Conservation (phyloP, 1,284 basidiomycete genomes). For the Sporisorium iseilematis-ciliati region DNA sequence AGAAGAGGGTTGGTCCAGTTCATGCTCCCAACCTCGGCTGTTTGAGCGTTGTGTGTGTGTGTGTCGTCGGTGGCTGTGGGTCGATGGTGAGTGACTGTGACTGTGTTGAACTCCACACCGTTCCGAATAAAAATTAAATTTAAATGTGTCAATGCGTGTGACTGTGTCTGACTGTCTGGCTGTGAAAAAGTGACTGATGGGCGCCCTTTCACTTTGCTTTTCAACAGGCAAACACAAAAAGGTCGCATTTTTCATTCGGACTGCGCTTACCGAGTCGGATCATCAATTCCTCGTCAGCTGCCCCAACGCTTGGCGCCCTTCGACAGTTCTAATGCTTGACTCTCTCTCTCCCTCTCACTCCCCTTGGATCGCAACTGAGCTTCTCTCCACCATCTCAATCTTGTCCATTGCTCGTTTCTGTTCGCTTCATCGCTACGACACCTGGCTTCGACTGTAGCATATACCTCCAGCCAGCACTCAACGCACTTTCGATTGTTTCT, state of each 20-base stretch:
- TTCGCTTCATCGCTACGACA: neutral
- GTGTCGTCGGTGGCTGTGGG: too few relatives aligned
- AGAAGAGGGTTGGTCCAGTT: too few relatives aligned
- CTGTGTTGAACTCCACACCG: too few relatives aligned
- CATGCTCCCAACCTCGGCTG: too few relatives aligned
- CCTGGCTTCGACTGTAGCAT: neutral
- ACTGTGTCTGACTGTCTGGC: too few relatives aligned
- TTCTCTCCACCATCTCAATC: neutral
- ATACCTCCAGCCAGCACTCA: neutral
- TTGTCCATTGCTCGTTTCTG: neutral
- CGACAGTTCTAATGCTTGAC: too few relatives aligned
- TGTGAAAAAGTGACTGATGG: too few relatives aligned
- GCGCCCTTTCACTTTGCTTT: neutral
- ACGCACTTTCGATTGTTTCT: neutral
- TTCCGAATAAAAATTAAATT: too few relatives aligned
- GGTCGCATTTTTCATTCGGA: neutral
- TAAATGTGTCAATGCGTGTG: too few relatives aligned
- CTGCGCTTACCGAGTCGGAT: constrained; percentile 17
- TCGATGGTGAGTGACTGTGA: too few relatives aligned
- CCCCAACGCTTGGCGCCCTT: neutral
- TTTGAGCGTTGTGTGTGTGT: too few relatives aligned
- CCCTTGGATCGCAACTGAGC: neutral
- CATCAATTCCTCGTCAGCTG: too few relatives aligned
- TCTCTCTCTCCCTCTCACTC: constrained; percentile 1
- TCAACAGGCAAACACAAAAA: neutral